These are phyloP conservation scores for Cyclaneusma minus DNA, from an alignment of 2,329 filamentous ascomycete species.

Conservation along the genomic window DNA sequence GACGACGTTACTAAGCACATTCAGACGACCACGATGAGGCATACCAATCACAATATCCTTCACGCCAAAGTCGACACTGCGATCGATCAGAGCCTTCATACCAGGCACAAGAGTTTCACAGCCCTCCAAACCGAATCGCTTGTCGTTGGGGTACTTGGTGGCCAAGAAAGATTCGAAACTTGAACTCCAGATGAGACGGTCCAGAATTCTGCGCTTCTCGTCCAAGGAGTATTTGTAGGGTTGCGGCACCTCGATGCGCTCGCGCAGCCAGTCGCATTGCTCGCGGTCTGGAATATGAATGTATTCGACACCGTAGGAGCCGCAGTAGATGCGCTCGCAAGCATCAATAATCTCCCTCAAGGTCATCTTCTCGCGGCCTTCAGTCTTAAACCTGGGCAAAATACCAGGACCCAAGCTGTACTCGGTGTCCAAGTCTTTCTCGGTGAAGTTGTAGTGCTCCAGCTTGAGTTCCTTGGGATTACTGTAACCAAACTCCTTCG, in stretches of 20 bases:
- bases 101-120: conserved; percentile 93
- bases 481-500: conserved; percentile 68
- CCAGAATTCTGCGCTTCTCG: conserved; percentile 94
- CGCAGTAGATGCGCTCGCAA: conserved; percentile 93
- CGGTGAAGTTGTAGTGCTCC: conserved; percentile 87
- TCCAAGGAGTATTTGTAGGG: conserved; percentile 97
- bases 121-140: conserved; percentile 96
- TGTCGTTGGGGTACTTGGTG: conserved; percentile 98
- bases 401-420: conserved; percentile 90
- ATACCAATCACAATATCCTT: conserved; percentile 99
- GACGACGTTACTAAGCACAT: conserved; percentile 95
- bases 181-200: conserved; percentile 95
- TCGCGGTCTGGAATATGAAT: conserved; percentile 97
- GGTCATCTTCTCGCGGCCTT: conserved; percentile 87
- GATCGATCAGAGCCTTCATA: conserved; percentile 98
- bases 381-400: conserved; percentile 79
- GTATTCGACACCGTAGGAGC: conserved; percentile 95
- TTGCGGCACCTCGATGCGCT: conserved; percentile 82
- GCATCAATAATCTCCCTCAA: conserved; percentile 83
- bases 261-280: conserved; percentile 96
- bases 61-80: conserved; percentile 93
- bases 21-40: conserved; percentile 96
- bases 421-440: conserved; percentile 84
- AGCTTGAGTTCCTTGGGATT: conserved; percentile 87
- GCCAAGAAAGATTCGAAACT: conserved; percentile 93